Percentiles rank a stretch among this genome's conserved stretches.
Conservation (phyloP, 2,329 filamentous ascomycete species). For the Colletotrichum godetiae region DNA sequence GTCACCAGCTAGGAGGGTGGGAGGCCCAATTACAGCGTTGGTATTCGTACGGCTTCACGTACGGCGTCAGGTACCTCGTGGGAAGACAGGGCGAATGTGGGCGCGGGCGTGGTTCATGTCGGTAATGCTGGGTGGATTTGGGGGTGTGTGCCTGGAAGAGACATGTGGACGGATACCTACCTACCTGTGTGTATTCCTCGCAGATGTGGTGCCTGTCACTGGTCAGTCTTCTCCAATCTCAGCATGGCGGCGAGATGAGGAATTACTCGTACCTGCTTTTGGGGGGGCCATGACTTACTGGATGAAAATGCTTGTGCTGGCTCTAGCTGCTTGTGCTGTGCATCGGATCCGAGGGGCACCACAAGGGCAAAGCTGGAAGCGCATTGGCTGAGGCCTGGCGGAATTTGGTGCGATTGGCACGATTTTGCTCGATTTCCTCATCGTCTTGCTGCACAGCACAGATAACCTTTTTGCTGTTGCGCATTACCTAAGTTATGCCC, state of each 20-base stretch:
- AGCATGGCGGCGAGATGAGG: background rate
- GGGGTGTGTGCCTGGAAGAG: constrained; percentile 2
- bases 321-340: constrained; percentile 18
- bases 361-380: background rate
- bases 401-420: constrained; percentile 21
- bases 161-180: background rate
- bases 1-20: background rate
- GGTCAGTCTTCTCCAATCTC: background rate
- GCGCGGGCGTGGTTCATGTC: constrained; percentile 28
- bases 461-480: background rate
- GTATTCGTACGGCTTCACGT: constrained; percentile 7
- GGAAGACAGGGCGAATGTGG: constrained; percentile 13
- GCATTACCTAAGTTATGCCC: background rate
- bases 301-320: constrained; percentile 8
- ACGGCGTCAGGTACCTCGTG: background rate
- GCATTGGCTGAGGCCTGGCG: constrained; percentile 23
- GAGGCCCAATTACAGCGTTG: constrained; percentile 18
- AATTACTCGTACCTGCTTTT: constrained; percentile 10
- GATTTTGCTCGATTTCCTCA: constrained; percentile 1
- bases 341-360: constrained; percentile 1
- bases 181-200: background rate
- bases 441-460: constrained; percentile 22
- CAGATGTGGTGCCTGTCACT: background rate
- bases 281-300: constrained; percentile 2
- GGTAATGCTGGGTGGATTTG: constrained; percentile 20